phyloP scores from a whole-genome alignment of 139 green algal species.

The Desmodesmus armatus region DNA sequence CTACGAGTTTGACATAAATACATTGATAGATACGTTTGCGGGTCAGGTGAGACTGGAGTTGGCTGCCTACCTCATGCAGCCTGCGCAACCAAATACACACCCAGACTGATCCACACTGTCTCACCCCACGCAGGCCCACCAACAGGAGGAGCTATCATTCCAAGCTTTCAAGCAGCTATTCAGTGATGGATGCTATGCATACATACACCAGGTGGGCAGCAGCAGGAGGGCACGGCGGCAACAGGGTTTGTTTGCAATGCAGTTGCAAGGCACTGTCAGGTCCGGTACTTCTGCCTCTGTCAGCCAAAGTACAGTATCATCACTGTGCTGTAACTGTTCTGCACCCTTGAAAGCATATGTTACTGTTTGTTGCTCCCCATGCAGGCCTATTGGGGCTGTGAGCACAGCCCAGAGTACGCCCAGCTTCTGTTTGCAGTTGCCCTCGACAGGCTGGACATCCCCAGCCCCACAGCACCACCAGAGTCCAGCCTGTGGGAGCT shows the following conservation, averaged over 20 bases:
- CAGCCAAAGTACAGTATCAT: not conserved
- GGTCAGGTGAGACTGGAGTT: not conserved
- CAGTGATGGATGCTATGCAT: not conserved
- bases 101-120: not conserved
- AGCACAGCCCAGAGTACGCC: slow-evolving; percentile 38
- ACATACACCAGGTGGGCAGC: slow-evolving; percentile 37
- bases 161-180: slow-evolving; percentile 33
- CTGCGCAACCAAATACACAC: not conserved
- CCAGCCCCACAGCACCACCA: slow-evolving; percentile 22
- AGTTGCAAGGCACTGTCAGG: too few species aligned
- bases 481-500: slow-evolving; percentile 1
- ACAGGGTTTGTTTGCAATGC: not conserved
- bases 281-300: not conserved
- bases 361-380: not conserved
- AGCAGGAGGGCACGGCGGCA: not conserved
- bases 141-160: not conserved
- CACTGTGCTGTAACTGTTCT: not conserved
- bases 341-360: not conserved
- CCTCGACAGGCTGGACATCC: slow-evolving; percentile 24
- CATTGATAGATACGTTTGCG: slow-evolving; percentile 21
- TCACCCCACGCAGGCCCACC: not conserved
- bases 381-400: slow-evolving; percentile 41
- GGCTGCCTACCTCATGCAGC: not conserved
- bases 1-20: slow-evolving; percentile 41
- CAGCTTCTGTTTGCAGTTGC: slow-evolving; percentile 44